These are phyloP conservation scores for Ophiostoma himal-ulmi DNA, from an alignment of 2,329 filamentous ascomycete genomes.

Conservation along the genomic window DNA sequence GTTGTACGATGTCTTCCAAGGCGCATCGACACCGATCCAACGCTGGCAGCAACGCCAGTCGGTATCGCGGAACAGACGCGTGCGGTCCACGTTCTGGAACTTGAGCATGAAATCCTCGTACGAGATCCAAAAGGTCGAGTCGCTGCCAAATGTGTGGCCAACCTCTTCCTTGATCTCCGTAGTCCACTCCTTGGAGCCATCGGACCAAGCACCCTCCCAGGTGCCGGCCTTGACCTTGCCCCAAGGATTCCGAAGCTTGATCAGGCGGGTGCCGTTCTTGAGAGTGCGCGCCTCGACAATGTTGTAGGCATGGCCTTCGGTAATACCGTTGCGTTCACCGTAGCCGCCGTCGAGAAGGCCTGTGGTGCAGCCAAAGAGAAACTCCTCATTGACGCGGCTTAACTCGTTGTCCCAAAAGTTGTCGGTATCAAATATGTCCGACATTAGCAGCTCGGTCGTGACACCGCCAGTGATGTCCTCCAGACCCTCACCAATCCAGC, in stretches of 20 bases:
- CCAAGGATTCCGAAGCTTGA: conserved; percentile 69
- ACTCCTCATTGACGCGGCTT: conserved; percentile 70
- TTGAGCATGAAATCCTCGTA: conserved; percentile 55
- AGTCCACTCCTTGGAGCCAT: conserved; percentile 81
- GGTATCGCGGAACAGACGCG: conserved; percentile 48
- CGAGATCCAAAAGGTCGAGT: conserved; percentile 60
- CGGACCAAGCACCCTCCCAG: conserved; percentile 74
- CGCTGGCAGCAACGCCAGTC: conserved; percentile 50
- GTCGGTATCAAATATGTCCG: conserved; percentile 67
- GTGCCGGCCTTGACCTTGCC: conserved; percentile 68
- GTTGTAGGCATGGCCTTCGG: conserved; percentile 56
- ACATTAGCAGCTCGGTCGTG: conserved; percentile 58
- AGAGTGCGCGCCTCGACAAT: conserved; percentile 48
- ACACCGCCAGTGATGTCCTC: conserved; percentile 61
- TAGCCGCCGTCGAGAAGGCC: conserved; percentile 43
- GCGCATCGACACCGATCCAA: conserved; percentile 42
- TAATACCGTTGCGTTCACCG: conserved; percentile 50
- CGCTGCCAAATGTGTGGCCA: conserved; percentile 68
- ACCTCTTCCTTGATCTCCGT: conserved; percentile 69
- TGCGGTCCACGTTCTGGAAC: conserved; percentile 54
- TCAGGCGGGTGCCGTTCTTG: conserved; percentile 57
- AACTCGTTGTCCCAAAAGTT: conserved; percentile 75
- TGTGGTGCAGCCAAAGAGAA: conserved; percentile 59
- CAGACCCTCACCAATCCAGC: conserved; percentile 56
- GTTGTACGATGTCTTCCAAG: conserved; percentile 52